Evolutionary conservation across 2,329 filamentous ascomycete species (phyloP).

Genomic region (Emmonsia crescens): DNA sequence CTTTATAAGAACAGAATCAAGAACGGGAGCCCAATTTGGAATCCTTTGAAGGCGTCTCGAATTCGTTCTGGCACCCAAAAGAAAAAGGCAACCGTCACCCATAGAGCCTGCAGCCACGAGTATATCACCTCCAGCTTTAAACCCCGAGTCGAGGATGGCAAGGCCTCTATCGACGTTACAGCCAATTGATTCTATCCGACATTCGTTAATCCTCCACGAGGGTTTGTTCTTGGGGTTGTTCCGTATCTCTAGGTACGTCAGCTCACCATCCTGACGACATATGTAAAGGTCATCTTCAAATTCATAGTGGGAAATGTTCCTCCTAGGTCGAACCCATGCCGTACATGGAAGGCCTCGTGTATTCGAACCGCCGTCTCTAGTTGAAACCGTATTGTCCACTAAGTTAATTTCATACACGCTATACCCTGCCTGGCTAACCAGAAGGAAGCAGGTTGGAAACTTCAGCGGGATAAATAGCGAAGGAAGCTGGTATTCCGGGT

Average conservation of each 20-base stretch:
- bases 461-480: conserved; percentile 61
- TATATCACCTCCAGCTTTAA: conserved; percentile 59
- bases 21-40: conserved; percentile 48
- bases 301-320: conserved; percentile 51
- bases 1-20: conserved; percentile 33
- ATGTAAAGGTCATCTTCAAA: conserved; percentile 72
- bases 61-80: conserved; percentile 50
- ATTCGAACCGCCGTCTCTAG: background rate
- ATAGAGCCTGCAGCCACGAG: conserved; percentile 68
- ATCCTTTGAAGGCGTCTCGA: conserved; percentile 50
- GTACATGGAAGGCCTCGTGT: conserved; percentile 51
- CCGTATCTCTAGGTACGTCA: conserved; percentile 62
- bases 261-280: conserved; percentile 73
- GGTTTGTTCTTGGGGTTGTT: too few relatives aligned
- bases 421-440: conserved; percentile 53
- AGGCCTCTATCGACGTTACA: conserved; percentile 75
- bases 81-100: conserved; percentile 66
- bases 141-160: conserved; percentile 51
- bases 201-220: too few relatives aligned
- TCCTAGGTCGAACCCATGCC: conserved; percentile 69
- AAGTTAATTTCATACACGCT: conserved; percentile 16
- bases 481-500: conserved; percentile 44
- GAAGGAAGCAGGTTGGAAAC: conserved; percentile 58
- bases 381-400: background rate
- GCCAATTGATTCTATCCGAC: conserved; percentile 54